Conservation (phyloP, 2,329 filamentous ascomycete genomes). For the Pyrenochaeta sp. region DNA sequence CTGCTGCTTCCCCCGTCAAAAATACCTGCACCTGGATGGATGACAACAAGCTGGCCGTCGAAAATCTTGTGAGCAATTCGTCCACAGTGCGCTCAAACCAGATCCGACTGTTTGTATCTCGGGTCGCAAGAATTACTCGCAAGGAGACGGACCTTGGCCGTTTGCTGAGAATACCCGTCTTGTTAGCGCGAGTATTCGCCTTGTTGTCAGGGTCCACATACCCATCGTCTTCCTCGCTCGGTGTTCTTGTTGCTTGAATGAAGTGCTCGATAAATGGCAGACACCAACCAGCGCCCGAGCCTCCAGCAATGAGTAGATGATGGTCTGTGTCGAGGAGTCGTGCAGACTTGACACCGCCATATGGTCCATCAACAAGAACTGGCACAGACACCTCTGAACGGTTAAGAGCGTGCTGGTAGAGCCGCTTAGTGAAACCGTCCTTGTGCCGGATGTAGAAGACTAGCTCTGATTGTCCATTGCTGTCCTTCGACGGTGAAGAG, state of each 20-base stretch:
- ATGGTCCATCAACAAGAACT: slow-evolving; percentile 67
- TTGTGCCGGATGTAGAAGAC: slow-evolving; percentile 63
- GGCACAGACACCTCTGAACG: slow-evolving; percentile 43
- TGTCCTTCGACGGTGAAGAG: slow-evolving; percentile 51
- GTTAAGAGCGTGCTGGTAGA: slow-evolving; percentile 33
- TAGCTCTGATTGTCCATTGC: slow-evolving; percentile 45
- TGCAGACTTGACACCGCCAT: slow-evolving; percentile 59
- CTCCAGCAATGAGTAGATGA: slow-evolving; percentile 62
- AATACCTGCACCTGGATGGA: slow-evolving; percentile 32
- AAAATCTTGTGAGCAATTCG: slow-evolving; percentile 35
- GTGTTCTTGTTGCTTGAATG: background rate
- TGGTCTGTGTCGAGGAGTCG: slow-evolving; percentile 47
- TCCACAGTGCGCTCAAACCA: slow-evolving; percentile 49
- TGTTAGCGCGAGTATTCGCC: too few species aligned
- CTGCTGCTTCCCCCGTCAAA: slow-evolving; percentile 34
- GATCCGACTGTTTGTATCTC: slow-evolving; percentile 43
- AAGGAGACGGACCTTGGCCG: slow-evolving; percentile 14
- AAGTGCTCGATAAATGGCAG: slow-evolving; percentile 58
- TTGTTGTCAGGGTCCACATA: too few species aligned
- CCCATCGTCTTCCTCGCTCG: too few species aligned
- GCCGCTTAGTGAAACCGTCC: slow-evolving; percentile 59
- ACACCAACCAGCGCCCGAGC: slow-evolving; percentile 64
- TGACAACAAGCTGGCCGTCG: slow-evolving; percentile 15
- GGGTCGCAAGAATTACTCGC: slow-evolving; percentile 48
- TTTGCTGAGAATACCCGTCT: too few species aligned